Conservation (phyloP, 768 basidiomycete species). For the Multifurca ochricompacta region DNA sequence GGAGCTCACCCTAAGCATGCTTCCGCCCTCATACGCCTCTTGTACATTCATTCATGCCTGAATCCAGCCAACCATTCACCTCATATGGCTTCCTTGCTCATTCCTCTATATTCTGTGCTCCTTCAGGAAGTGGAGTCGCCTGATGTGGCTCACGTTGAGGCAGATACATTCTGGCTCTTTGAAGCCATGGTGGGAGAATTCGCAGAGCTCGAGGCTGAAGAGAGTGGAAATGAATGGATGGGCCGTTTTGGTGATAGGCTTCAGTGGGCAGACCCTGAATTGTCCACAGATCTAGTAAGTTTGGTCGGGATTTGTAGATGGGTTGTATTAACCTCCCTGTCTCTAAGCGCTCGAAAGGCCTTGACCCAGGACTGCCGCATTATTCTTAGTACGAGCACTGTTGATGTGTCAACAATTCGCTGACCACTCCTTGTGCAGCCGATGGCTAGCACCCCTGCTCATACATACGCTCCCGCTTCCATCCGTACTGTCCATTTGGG, state of each 20-base stretch:
- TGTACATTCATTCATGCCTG: slow-evolving; percentile 62
- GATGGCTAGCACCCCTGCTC: slow-evolving; percentile 66
- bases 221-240: slow-evolving; percentile 55
- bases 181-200: slow-evolving; percentile 69
- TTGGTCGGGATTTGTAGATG: neutral
- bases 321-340: neutral
- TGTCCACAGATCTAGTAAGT: slow-evolving; percentile 52
- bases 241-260: slow-evolving; percentile 52
- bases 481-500: slow-evolving; percentile 59
- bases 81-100: slow-evolving; percentile 58
- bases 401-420: neutral
- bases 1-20: slow-evolving; percentile 51
- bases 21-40: slow-evolving; percentile 56
- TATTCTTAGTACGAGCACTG: slow-evolving; percentile 61
- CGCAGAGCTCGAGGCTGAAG: slow-evolving; percentile 63
- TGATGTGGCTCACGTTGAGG: slow-evolving; percentile 61
- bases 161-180: slow-evolving; percentile 78
- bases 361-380: slow-evolving; percentile 67
- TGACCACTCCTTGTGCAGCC: slow-evolving; percentile 33
- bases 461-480: slow-evolving; percentile 65
- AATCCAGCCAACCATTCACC: slow-evolving; percentile 68
- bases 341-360: slow-evolving; percentile 48
- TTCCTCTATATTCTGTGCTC: slow-evolving; percentile 60
- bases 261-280: slow-evolving; percentile 54
- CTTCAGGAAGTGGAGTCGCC: slow-evolving; percentile 52